Percentiles rank a stretch among this genome's conserved stretches.
These are phyloP conservation scores for Colletotrichum falcatum DNA, from an alignment of 2,329 filamentous ascomycete genomes.

Conservation along the genomic window DNA sequence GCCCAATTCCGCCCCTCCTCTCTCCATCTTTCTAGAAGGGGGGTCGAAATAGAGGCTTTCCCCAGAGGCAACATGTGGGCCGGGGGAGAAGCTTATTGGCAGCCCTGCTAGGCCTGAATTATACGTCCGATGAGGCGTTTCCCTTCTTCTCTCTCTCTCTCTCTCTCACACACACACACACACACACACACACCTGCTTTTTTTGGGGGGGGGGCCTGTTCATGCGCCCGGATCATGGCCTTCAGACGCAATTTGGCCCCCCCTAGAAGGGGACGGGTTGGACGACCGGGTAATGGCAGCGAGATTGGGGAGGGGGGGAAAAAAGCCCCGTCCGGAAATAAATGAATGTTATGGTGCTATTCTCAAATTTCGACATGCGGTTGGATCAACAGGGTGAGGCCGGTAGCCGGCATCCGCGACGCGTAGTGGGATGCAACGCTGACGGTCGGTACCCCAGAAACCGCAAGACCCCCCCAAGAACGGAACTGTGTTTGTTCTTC, in stretches of 20 bases:
- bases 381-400: neutral
- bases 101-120: neutral
- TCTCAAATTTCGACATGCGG: neutral
- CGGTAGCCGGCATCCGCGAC: neutral
- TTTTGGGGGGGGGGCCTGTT: neutral
- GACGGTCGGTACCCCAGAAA: neutral
- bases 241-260: no score
- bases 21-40: constrained; percentile 15
- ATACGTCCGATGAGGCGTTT: constrained; percentile 22
- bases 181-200: constrained; percentile 22
- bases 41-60: neutral
- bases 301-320: no score
- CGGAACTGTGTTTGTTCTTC: neutral
- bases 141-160: neutral
- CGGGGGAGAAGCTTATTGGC: neutral
- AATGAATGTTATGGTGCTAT: neutral
- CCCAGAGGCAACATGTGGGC: neutral
- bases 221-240: neutral
- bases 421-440: neutral
- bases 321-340: no score
- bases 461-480: neutral
- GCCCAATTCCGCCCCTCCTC: neutral
- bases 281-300: no score
- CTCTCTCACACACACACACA: no score
- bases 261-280: no score